Conservation (phyloP, 495 filamentous ascomycete species). For the Poronia punctata region DNA sequence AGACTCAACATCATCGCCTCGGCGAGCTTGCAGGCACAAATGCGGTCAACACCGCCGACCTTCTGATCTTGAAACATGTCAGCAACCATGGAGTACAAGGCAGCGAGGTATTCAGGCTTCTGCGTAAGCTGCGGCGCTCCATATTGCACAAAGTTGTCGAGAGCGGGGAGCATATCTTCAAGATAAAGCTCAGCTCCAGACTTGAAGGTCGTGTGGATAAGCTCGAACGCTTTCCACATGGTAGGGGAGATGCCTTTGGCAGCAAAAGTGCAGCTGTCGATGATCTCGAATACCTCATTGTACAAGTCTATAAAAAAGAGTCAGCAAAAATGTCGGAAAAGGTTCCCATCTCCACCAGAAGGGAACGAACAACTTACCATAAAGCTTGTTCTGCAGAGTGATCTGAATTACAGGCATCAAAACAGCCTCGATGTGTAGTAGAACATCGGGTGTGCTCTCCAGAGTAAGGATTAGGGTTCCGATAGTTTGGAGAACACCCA, state of each 20-base stretch:
- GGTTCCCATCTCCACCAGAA: conserved; percentile 16
- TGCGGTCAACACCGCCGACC: conserved; percentile 88
- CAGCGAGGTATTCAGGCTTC: conserved; percentile 78
- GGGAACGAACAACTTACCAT: conserved; percentile 41
- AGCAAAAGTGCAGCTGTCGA: conserved; percentile 98
- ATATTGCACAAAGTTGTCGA: conserved; percentile 95
- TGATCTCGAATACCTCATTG: conserved; percentile 97
- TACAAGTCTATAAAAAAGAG: conserved; percentile 69
- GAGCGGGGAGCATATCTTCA: conserved; percentile 96
- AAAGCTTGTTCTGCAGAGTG: conserved; percentile 95
- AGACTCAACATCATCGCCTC: conserved; percentile 96
- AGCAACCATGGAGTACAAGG: conserved; percentile 75
- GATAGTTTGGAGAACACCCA: conserved; percentile 95
- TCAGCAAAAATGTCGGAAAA: too few relatives aligned
- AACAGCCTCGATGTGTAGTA: conserved; percentile 87
- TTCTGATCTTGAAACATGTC: conserved; percentile 69
- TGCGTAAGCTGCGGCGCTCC: conserved; percentile 71
- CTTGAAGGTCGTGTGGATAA: conserved; percentile 96
- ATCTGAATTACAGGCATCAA: conserved; percentile 95
- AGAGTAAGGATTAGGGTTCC: conserved; percentile 93
- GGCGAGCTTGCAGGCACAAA: conserved; percentile 98
- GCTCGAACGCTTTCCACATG: conserved; percentile 97
- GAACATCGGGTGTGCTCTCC: conserved; percentile 91
- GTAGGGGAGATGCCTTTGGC: conserved; percentile 89
- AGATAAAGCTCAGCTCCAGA: conserved; percentile 92